Evolutionary conservation across 2,329 filamentous ascomycete species (phyloP).

Genomic region (Colletotrichum somersetense): DNA sequence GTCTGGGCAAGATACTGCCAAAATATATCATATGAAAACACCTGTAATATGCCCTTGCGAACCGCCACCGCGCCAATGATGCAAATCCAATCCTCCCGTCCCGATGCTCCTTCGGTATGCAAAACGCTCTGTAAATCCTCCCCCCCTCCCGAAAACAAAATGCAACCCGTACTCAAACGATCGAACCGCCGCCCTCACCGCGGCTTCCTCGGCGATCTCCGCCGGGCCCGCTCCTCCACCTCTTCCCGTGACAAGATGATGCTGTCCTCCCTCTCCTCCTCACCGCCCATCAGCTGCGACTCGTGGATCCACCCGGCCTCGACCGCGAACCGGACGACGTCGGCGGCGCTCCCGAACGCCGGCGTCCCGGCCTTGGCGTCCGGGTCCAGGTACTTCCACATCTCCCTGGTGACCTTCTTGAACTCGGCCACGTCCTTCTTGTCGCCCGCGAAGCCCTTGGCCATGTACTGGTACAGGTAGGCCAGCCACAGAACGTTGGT

Average conservation of each 20-base stretch:
- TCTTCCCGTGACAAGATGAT: constrained; percentile 53
- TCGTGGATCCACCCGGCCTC: constrained; percentile 70
- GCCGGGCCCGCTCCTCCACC: constrained; percentile 38
- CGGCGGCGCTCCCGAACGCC: constrained; percentile 67
- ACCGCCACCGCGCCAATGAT: constrained; percentile 4
- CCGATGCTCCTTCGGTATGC: constrained; percentile 11
- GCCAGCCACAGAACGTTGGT: constrained; percentile 76
- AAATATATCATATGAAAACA: constrained; percentile 6
- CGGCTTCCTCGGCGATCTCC: constrained; percentile 20
- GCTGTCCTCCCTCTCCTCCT: constrained; percentile 55
- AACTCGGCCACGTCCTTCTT: constrained; percentile 62
- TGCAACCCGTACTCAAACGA: background rate
- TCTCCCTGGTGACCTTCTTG: constrained; percentile 61
- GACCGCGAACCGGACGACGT: constrained; percentile 68
- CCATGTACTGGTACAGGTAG: constrained; percentile 69
- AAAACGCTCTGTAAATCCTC: background rate
- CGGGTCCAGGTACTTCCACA: constrained; percentile 67
- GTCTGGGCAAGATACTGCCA: background rate
- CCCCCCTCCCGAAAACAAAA: rapidly evolving
- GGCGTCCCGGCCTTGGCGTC: constrained; percentile 61
- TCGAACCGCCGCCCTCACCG: background rate
- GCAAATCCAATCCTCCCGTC: background rate
- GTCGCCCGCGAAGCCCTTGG: constrained; percentile 60
- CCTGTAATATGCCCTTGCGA: constrained; percentile 2
- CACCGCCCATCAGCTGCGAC: constrained; percentile 60